phyloP scores from a whole-genome alignment of 2,329 filamentous ascomycete genomes.

The Monosporascus sp. region DNA sequence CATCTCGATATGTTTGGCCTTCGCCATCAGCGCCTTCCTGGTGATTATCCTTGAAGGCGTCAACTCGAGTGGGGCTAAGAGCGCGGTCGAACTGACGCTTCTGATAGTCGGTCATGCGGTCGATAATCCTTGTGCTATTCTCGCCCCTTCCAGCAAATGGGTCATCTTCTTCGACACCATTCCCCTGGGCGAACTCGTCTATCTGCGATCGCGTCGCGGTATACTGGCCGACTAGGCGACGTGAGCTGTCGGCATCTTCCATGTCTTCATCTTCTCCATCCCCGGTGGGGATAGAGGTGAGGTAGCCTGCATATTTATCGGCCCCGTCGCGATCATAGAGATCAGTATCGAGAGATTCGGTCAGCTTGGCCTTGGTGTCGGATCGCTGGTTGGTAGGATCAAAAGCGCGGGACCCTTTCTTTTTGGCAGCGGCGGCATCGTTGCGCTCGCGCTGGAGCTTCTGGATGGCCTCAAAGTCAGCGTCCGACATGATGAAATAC shows the following conservation, averaged over 20 bases:
- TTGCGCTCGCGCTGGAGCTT: conserved; percentile 92
- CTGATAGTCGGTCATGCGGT: conserved; percentile 96
- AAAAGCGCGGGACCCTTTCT: conserved; percentile 69
- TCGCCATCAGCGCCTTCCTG: conserved; percentile 63
- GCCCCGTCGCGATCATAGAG: conserved; percentile 75
- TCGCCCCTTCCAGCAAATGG: conserved; percentile 76
- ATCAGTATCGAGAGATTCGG: conserved; percentile 80
- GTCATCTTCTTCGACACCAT: conserved; percentile 87
- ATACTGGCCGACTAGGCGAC: conserved; percentile 87
- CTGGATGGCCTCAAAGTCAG: conserved; percentile 83
- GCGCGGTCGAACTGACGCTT: conserved; percentile 88
- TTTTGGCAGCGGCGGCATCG: conserved; percentile 70
- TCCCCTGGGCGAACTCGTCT: conserved; percentile 84
- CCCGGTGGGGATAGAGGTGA: conserved; percentile 77
- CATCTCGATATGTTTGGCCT: conserved; percentile 78
- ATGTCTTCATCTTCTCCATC: conserved; percentile 77
- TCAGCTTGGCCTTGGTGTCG: conserved; percentile 90
- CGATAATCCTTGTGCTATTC: conserved; percentile 83
- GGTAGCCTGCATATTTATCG: conserved; percentile 86
- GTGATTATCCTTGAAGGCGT: conserved; percentile 75
- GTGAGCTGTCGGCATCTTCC: conserved; percentile 66
- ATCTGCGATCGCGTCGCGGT: conserved; percentile 89
- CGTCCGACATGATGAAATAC: conserved; percentile 58
- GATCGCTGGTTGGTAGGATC: conserved; percentile 75
- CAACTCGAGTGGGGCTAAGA: conserved; percentile 78